A percentile compares a stretch with the other conserved stretches of the same genome.
phyloP scores from a whole-genome alignment of 768 basidiomycete genomes.

The Pleurotus giganteus region DNA sequence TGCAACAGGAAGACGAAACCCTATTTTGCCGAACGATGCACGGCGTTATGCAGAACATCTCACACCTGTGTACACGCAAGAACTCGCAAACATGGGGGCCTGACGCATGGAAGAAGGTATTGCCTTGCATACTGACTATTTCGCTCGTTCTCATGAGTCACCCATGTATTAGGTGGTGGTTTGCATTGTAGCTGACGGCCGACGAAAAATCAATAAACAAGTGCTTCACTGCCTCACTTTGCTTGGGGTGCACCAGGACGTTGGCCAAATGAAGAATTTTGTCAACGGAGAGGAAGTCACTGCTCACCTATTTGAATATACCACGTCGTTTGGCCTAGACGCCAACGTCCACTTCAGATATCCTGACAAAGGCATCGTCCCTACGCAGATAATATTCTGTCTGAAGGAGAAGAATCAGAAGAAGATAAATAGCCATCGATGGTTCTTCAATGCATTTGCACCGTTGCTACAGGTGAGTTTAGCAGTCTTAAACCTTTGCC shows the following conservation, averaged over 20 bases:
- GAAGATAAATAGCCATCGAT: constrained; percentile 95
- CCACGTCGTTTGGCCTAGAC: constrained; percentile 77
- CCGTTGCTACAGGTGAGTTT: constrained; percentile 70
- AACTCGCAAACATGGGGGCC: constrained; percentile 94
- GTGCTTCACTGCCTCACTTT: constrained; percentile 88
- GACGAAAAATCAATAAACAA: constrained; percentile 78
- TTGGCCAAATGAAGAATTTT: constrained; percentile 56
- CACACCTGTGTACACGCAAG: constrained; percentile 79
- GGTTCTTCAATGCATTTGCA: constrained; percentile 97
- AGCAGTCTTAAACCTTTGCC: not conserved
- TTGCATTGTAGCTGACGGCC: constrained; percentile 88
- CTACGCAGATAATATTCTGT: constrained; percentile 91
- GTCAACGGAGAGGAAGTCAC: constrained; percentile 72
- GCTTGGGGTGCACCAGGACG: constrained; percentile 85
- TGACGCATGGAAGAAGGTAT: constrained; percentile 94
- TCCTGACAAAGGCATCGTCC: constrained; percentile 90
- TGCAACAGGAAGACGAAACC: constrained; percentile 75
- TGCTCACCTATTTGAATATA: constrained; percentile 79
- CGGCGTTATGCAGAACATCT: constrained; percentile 89
- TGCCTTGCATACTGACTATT: not conserved
- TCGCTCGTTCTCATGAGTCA: not conserved
- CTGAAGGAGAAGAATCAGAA: constrained; percentile 94
- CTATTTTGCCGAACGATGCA: constrained; percentile 91
- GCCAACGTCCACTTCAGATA: constrained; percentile 80
- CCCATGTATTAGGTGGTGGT: constrained; percentile 67